A percentile compares a stretch with the other conserved stretches of the same genome.
phyloP scores from a whole-genome alignment of 805 yeast genomes.

The Starmerella potacharoeniae region DNA sequence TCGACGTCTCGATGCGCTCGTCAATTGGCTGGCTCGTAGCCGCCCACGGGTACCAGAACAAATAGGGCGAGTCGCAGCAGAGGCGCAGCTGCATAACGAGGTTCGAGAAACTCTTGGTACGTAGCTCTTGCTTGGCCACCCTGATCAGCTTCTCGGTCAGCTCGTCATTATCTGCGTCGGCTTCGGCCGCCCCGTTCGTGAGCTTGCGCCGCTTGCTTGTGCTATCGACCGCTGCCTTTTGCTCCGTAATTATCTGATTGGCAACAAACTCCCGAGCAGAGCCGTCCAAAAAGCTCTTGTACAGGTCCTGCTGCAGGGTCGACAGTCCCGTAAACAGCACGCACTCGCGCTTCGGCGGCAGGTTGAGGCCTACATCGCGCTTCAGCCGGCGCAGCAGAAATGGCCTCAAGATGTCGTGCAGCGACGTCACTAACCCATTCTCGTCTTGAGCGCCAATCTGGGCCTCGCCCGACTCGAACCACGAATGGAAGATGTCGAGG shows the following conservation, averaged over 20 bases:
- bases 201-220: not conserved
- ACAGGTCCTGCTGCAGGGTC: constrained; percentile 50
- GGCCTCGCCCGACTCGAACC: constrained; percentile 65
- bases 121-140: constrained; percentile 33
- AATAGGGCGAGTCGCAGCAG: constrained; percentile 75
- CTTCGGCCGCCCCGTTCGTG: not conserved
- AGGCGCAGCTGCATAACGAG: constrained; percentile 74
- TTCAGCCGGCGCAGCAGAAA: constrained; percentile 76
- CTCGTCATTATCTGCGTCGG: constrained; percentile 21
- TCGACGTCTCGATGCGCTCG: constrained; percentile 38
- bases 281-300: constrained; percentile 37
- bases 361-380: constrained; percentile 48
- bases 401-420: constrained; percentile 83
- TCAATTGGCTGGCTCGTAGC: constrained; percentile 25
- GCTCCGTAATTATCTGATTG: constrained; percentile 20
- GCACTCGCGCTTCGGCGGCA: constrained; percentile 88
- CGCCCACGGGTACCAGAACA: constrained; percentile 68
- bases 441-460: constrained; percentile 48
- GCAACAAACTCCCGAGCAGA: constrained; percentile 29
- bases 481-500: constrained; percentile 74
- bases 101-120: constrained; percentile 48
- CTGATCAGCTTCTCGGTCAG: constrained; percentile 24
- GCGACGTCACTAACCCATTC: constrained; percentile 53
- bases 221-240: not conserved
- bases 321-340: constrained; percentile 64